Base-by-base conservation (phyloP, 164 flowering plant species). In the Chimonanthus praecox region DNA sequence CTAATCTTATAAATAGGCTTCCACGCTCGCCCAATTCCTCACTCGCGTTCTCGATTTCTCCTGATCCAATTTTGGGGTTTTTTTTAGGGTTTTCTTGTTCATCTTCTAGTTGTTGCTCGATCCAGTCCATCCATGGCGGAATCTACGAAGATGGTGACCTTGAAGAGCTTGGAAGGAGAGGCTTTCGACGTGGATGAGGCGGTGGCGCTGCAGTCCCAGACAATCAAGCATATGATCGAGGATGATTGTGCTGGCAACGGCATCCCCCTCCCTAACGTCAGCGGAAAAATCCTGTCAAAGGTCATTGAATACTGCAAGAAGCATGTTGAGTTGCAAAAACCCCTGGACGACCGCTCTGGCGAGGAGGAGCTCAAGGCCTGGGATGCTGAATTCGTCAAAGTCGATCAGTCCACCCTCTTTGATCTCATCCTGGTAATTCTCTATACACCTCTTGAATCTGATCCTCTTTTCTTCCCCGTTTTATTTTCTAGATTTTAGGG, bases 281-380 rank as follows among this genome's bases (percentile, higher is more conserved):
- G 87, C 50, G 83, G 91, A 78, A 83, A 86, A 85, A 90, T 88
- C 86, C 77, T 92, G 44, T 77, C 92, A 7, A 90, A 90, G 87
- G 91, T 92, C 46, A 86, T 90, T 72, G 94, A 92, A 81, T 89
- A 88, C 85, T 87, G 91, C 77, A 87, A 86, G 82, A 90, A 86
- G 81, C 94, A 89, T 72, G 97, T 87, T 13, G 92, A 86, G 47
- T 68, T 75, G 7, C 71, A 84, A 0, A 82, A 83, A 3, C 82
- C 80, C 50, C 64, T 73, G 20, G 77, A 68, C 15, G 72, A 60
- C 3, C 44, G 21, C 18, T 8, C 54, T 18, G 50, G 33, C 21
- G 2, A 64, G 0, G 69, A 58, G 3, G 91, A 85, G 4, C 87
- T 85, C 69, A 72, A 72, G 76, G 33, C 4, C n/a, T 79, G 76